Evolutionary conservation across 805 yeast genomes (phyloP).

Genomic region (Pichia occidentalis): DNA sequence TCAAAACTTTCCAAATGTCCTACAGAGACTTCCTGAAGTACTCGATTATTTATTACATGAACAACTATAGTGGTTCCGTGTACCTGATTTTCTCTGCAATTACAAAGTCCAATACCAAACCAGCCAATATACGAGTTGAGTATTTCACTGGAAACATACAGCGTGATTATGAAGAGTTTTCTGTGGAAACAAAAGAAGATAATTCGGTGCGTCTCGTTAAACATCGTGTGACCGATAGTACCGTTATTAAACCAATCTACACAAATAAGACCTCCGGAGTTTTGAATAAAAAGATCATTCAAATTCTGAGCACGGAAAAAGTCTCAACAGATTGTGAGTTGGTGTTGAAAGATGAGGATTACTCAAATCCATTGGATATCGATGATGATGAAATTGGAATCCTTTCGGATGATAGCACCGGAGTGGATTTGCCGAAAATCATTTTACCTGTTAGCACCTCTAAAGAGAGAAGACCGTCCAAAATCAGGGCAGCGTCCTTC

Average conservation of each 20-base stretch:
- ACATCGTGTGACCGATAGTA: constrained; percentile 19
- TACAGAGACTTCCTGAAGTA: constrained; percentile 19
- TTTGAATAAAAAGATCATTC: constrained; percentile 19
- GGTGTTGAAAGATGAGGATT: constrained; percentile 10
- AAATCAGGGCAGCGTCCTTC: constrained; percentile 22
- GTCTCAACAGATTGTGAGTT: constrained; percentile 5
- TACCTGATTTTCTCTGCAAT: constrained; percentile 23
- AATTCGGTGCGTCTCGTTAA: constrained; percentile 19
- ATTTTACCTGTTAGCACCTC: constrained; percentile 8
- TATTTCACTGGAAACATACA: constrained; percentile 11
- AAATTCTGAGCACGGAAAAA: constrained; percentile 14
- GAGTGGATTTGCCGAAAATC: constrained; percentile 10
- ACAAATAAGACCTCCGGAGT: constrained; percentile 15
- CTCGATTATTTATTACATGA: constrained; percentile 20
- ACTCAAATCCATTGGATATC: constrained; percentile 14
- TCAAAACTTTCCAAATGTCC: constrained; percentile 17
- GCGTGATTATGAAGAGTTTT: constrained; percentile 23
- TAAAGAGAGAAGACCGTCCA: background rate
- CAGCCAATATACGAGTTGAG: constrained; percentile 12
- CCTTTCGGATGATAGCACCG: constrained; percentile 7
- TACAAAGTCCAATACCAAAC: background rate
- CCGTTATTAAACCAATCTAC: constrained; percentile 21
- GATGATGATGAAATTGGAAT: constrained; percentile 15
- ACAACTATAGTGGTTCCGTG: constrained; percentile 24
- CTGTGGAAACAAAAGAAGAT: constrained; percentile 17